Base-by-base conservation (phyloP, 2,329 filamentous ascomycete species). In the Phyllosticta citrichinensis region DNA sequence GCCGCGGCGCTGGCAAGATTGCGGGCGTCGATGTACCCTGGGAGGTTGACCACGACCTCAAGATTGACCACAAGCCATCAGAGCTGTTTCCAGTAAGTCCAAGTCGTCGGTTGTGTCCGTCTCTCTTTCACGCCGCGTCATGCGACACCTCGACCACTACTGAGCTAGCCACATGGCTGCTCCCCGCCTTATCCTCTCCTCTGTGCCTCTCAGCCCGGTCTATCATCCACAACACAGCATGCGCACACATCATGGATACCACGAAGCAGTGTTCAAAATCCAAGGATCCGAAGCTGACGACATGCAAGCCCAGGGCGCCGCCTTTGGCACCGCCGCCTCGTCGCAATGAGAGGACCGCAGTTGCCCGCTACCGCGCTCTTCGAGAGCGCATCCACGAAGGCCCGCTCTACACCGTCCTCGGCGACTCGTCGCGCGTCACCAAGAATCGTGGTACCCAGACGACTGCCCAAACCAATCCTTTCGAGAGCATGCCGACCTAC, bases 401-500 rank as follows among this genome's bases (percentile, higher is more conserved):
- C 0, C 82, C 83, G 0, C 80, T 83, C 64, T 86, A 83, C 71
- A 80, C 81, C 0, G 76, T 82, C 19, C 74, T 84, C 5, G 79
- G 75, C 62, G 74, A 81, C 68, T 75, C 77, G 61, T 75, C 66
- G 73, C 76, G 66, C 70, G 77, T 67, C 64, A 69, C 72, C 64
- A 68, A 79, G 65, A 72, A 71, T 63, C 63, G 69, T 66, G 30
- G 68, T 5, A 30, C 27, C 64, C 57, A 69, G 75, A 62, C 74
- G 73, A 2, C 77, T 78, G 20, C 68, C 67, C n/a, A 68, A 12
- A 70, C 70, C 53, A 82, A 87, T 68, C 81, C 84, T 1, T 87
- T 87, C 66, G 77, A 80, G 52, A 81, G 82, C 60, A 85, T 85
- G 71, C 81, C 81, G 50, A 83, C 82, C 0, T 87, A 84, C 68